Conservation (phyloP, 441 rosid genomes). For the Pelargonium citronellum region DNA sequence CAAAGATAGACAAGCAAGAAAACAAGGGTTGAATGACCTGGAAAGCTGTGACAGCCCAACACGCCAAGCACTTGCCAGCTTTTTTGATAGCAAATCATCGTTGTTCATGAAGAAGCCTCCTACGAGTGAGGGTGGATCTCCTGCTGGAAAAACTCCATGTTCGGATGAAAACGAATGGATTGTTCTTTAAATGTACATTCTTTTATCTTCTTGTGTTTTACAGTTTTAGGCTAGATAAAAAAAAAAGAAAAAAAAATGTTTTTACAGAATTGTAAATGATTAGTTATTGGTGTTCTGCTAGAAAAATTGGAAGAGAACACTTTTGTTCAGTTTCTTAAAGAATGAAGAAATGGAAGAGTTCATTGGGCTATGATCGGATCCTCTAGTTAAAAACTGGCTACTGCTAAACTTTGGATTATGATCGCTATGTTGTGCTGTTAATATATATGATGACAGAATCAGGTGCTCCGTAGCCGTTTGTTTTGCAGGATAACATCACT, state of each 20-base stretch:
- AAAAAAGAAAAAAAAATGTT: conserved; percentile 8
- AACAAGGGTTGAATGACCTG: conserved; percentile 29
- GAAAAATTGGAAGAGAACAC: background rate
- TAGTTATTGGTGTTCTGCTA: conserved; percentile 3
- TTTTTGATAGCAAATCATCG: conserved; percentile 62
- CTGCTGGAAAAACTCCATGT: conserved; percentile 11
- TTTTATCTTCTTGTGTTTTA: conserved; percentile 4
- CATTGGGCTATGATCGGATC: too few relatives aligned
- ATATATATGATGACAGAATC: too few relatives aligned
- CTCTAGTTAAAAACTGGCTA: too few relatives aligned
- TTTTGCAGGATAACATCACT: too few relatives aligned
- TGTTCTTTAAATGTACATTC: conserved; percentile 25
- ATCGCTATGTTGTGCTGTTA: too few relatives aligned
- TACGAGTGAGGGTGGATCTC: conserved; percentile 31
- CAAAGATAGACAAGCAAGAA: conserved; percentile 38
- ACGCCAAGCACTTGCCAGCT: conserved; percentile 47
- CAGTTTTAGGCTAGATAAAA: too few relatives aligned
- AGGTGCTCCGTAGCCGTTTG: too few relatives aligned
- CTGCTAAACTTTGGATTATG: too few relatives aligned
- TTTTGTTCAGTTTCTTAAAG: too few relatives aligned
- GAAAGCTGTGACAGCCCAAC: conserved; percentile 35
- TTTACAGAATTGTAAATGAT: conserved; percentile 47
- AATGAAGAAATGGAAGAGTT: background rate
- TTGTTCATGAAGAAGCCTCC: conserved; percentile 54
- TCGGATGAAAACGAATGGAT: conserved; percentile 44